phyloP scores from a whole-genome alignment of 2,329 filamentous ascomycete species.

The Cordyceps farinosa region DNA sequence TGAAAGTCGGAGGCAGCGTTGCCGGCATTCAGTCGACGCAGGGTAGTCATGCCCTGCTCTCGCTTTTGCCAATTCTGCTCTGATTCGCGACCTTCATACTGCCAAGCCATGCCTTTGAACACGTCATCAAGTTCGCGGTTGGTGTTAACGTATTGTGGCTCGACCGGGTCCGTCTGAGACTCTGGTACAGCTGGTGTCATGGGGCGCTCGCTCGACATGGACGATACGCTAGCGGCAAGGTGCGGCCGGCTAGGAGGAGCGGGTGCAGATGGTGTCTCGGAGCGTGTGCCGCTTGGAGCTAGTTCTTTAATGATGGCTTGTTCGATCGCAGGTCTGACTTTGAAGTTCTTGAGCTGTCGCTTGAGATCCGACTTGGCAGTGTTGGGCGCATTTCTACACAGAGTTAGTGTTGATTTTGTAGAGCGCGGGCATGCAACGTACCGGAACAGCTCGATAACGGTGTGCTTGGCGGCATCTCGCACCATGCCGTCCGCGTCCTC shows the following conservation, averaged over 20 bases:
- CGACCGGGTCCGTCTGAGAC: constrained; percentile 63
- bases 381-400: constrained; percentile 66
- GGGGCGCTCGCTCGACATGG: constrained; percentile 48
- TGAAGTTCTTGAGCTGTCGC: constrained; percentile 76
- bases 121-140: constrained; percentile 84
- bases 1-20: constrained; percentile 78
- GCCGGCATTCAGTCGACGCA: constrained; percentile 76
- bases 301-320: constrained; percentile 75
- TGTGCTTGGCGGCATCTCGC: constrained; percentile 76
- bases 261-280: constrained; percentile 41
- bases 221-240: constrained; percentile 44
- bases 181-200: constrained; percentile 59
- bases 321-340: constrained; percentile 82
- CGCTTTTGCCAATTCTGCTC: constrained; percentile 89
- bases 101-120: constrained; percentile 73
- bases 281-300: constrained; percentile 45
- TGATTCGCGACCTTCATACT: constrained; percentile 83
- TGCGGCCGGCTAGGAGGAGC: constrained; percentile 40
- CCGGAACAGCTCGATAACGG: constrained; percentile 84
- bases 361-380: constrained; percentile 85
- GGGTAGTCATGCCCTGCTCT: constrained; percentile 73
- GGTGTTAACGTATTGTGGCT: constrained; percentile 80
- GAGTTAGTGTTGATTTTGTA: constrained; percentile 15
- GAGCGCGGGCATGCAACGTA: constrained; percentile 34
- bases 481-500: constrained; percentile 89